Conservation (phyloP, 2,329 filamentous ascomycete genomes). For the Monosporascus sp. region DNA sequence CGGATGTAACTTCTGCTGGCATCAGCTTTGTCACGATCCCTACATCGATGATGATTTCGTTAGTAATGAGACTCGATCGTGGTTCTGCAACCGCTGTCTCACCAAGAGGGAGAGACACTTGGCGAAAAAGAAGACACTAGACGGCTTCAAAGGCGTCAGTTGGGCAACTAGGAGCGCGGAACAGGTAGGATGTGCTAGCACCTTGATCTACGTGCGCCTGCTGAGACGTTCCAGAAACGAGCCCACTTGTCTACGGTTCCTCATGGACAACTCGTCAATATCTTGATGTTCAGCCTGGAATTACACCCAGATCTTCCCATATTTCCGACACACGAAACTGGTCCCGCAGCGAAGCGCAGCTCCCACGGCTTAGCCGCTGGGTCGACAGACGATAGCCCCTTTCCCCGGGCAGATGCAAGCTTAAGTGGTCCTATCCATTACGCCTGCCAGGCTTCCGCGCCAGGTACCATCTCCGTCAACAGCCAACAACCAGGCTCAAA, state of each 20-base stretch:
- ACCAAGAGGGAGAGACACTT: conserved; percentile 41
- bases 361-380: conserved; percentile 23
- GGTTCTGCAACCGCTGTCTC: conserved; percentile 64
- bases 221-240: conserved; percentile 43
- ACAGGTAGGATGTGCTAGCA: conserved; percentile 28
- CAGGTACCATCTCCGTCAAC: conserved; percentile 8
- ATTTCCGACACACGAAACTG: conserved; percentile 42
- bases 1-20: conserved; percentile 73
- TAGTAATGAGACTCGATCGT: conserved; percentile 59
- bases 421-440: conserved; percentile 29
- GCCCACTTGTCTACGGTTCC: conserved; percentile 59
- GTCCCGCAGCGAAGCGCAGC: conserved; percentile 17
- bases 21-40: conserved; percentile 76
- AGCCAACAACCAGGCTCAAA: conserved; percentile 3
- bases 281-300: conserved; percentile 58
- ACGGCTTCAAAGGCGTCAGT: conserved; percentile 29
- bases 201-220: neutral
- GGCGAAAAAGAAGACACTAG: conserved; percentile 33
- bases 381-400: conserved; percentile 22
- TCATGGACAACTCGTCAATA: conserved; percentile 55
- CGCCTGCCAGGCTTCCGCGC: conserved; percentile 11
- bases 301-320: conserved; percentile 61
- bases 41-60: conserved; percentile 66
- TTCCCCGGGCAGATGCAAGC: conserved; percentile 30
- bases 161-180: conserved; percentile 34